Conservation (phyloP, 495 filamentous ascomycete species). For the Xylaria grammica region DNA sequence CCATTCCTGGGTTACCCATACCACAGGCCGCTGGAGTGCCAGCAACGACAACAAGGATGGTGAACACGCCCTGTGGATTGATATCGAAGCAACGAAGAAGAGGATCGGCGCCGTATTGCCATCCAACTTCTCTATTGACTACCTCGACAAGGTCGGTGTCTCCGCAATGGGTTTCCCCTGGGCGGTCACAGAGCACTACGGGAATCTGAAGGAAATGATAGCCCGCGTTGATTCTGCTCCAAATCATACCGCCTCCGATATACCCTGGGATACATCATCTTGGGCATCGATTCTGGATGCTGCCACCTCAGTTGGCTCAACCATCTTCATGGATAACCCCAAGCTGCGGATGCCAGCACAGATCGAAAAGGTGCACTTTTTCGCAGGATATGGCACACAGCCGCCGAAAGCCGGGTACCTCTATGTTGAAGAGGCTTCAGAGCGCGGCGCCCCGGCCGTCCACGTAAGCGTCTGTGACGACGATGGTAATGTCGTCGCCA, state of each 20-base stretch:
- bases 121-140: slow-evolving; percentile 44
- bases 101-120: slow-evolving; percentile 26
- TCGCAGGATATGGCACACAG: slow-evolving; percentile 20
- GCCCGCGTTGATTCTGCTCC: slow-evolving; percentile 44
- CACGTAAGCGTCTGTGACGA: slow-evolving; percentile 33
- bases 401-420: slow-evolving; percentile 32
- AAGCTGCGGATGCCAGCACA: slow-evolving; percentile 50
- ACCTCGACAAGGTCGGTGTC: slow-evolving; percentile 49
- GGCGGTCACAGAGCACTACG: slow-evolving; percentile 47
- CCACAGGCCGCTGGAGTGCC: slow-evolving; percentile 31
- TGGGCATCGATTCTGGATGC: slow-evolving; percentile 54
- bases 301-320: slow-evolving; percentile 53
- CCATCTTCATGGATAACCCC: slow-evolving; percentile 48
- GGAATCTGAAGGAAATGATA: slow-evolving; percentile 49
- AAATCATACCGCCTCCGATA: slow-evolving; percentile 4
- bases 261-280: slow-evolving; percentile 43
- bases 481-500: slow-evolving; percentile 34
- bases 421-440: slow-evolving; percentile 32
- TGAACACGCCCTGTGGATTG: slow-evolving; percentile 18
- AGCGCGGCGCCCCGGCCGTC: slow-evolving; percentile 13
- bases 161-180: slow-evolving; percentile 53
- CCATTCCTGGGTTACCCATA: slow-evolving; percentile 47
- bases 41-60: slow-evolving; percentile 2
- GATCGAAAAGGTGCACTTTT: slow-evolving; percentile 34
- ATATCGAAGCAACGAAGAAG: slow-evolving; percentile 28